phyloP scores from a whole-genome alignment of 1,284 basidiomycete genomes.

The Mrakiaceae sp. region DNA sequence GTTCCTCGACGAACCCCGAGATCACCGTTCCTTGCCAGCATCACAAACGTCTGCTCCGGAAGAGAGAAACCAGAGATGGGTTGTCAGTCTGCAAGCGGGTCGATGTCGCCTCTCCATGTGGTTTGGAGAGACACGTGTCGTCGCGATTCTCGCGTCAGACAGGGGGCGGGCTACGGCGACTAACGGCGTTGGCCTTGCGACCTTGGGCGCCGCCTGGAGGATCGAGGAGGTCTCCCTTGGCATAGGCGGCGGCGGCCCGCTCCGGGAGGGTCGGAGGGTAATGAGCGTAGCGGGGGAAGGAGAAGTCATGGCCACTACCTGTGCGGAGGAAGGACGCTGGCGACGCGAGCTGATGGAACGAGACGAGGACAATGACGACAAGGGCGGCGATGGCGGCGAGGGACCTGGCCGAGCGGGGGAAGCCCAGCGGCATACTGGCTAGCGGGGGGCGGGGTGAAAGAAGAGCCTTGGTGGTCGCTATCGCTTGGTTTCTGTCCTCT shows the following conservation, averaged over 20 bases:
- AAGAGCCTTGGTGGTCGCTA: too few relatives aligned
- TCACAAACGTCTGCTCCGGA: constrained; percentile 48
- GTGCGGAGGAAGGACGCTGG: background rate
- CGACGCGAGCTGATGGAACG: background rate
- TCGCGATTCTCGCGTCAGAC: too few relatives aligned
- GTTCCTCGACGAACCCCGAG: constrained; percentile 47
- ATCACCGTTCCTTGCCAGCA: constrained; percentile 75
- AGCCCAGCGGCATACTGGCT: too few relatives aligned
- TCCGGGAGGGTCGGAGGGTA: constrained; percentile 7
- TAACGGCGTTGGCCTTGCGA: constrained; percentile 7
- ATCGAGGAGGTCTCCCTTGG: background rate
- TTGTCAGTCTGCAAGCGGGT: background rate
- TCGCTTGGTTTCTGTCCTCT: too few relatives aligned
- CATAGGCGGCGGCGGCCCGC: background rate
- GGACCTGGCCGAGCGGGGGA: too few relatives aligned
- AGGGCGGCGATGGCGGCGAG: too few relatives aligned
- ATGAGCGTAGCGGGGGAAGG: background rate
- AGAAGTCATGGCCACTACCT: background rate
- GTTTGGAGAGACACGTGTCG: too few relatives aligned
- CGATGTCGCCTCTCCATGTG: background rate
- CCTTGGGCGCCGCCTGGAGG: background rate
- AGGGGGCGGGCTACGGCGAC: background rate
- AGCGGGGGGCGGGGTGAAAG: too few relatives aligned
- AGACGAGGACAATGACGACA: too few relatives aligned
- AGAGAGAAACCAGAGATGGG: background rate